Evolutionary conservation across 805 yeast genomes (phyloP).

Genomic region (Candida golubevii): DNA sequence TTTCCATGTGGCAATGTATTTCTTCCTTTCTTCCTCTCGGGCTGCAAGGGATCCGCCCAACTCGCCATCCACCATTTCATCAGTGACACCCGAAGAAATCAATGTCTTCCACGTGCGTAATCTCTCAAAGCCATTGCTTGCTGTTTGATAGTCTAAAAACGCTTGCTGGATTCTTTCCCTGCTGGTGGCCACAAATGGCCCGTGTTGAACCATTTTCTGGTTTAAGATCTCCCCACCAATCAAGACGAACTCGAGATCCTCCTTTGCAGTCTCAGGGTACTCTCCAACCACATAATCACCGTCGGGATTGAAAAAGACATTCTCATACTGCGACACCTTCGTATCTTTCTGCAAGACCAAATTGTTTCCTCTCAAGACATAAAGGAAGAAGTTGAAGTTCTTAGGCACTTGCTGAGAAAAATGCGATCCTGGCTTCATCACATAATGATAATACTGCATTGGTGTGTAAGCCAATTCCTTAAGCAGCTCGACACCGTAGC

Average conservation of each 20-base stretch:
- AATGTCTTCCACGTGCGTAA: slow-evolving; percentile 56
- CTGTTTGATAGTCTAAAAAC: slow-evolving; percentile 65
- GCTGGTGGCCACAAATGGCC: slow-evolving; percentile 83
- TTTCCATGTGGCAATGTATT: slow-evolving; percentile 6
- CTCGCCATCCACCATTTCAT: slow-evolving; percentile 38
- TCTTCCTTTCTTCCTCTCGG: slow-evolving; percentile 23
- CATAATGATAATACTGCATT: slow-evolving; percentile 62
- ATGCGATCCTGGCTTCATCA: slow-evolving; percentile 59
- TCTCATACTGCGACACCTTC: slow-evolving; percentile 37
- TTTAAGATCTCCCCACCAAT: slow-evolving; percentile 72
- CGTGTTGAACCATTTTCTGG: slow-evolving; percentile 79
- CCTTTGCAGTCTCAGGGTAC: slow-evolving; percentile 33
- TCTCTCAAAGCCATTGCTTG: slow-evolving; percentile 65
- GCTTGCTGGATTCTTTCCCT: slow-evolving; percentile 64
- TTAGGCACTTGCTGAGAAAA: slow-evolving; percentile 57
- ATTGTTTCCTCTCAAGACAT: slow-evolving; percentile 56
- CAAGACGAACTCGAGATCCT: slow-evolving; percentile 57
- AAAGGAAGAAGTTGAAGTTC: slow-evolving; percentile 65
- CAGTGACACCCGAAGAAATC: slow-evolving; percentile 40
- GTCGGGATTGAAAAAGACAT: slow-evolving; percentile 63
- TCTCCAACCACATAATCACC: slow-evolving; percentile 59
- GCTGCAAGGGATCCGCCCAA: slow-evolving; percentile 31
- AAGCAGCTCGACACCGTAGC: slow-evolving; percentile 70
- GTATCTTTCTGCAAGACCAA: slow-evolving; percentile 42
- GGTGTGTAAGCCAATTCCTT: slow-evolving; percentile 81